Evolutionary conservation across 345 rosid species (phyloP).

Genomic region (Citrus sp.): DNA sequence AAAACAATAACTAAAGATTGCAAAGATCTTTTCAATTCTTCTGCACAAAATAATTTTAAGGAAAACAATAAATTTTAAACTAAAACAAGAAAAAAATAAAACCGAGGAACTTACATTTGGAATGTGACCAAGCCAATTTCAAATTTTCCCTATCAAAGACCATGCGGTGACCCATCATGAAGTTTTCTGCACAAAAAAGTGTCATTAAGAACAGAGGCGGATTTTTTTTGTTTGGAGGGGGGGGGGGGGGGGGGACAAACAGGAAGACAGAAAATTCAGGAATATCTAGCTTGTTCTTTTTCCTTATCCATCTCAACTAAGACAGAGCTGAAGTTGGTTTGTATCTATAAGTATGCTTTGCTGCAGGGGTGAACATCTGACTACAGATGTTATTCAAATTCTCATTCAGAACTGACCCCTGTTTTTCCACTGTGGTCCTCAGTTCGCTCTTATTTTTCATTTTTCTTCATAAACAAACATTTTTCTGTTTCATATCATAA

Average conservation of each 20-base stretch:
- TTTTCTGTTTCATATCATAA: not conserved
- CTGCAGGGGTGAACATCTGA: not conserved
- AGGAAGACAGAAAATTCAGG: not conserved
- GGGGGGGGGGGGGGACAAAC: not conserved
- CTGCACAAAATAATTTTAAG: not conserved
- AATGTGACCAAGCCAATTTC: conserved; percentile 37
- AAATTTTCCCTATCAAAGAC: conserved; percentile 38
- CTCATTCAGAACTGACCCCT: no score
- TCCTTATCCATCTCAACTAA: not conserved
- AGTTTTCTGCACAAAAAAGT: conserved; percentile 37
- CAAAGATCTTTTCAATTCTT: not conserved
- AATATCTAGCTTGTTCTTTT: not conserved
- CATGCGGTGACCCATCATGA: conserved; percentile 34
- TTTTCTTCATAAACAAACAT: not conserved
- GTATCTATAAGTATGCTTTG: no score
- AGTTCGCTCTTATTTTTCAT: not conserved
- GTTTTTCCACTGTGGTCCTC: no score
- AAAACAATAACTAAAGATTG: not conserved
- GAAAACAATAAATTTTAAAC: not conserved
- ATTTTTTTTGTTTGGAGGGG: no score
- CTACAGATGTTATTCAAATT: not conserved
- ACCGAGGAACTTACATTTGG: conserved; percentile 30
- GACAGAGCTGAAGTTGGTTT: not conserved
- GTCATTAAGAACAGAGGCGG: not conserved
- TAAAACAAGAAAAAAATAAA: not conserved